Evolutionary conservation across 164 flowering plant species (phyloP), one percentile per base, ranked within the genome.

Genomic region (Paratinospora sagittata): DNA sequence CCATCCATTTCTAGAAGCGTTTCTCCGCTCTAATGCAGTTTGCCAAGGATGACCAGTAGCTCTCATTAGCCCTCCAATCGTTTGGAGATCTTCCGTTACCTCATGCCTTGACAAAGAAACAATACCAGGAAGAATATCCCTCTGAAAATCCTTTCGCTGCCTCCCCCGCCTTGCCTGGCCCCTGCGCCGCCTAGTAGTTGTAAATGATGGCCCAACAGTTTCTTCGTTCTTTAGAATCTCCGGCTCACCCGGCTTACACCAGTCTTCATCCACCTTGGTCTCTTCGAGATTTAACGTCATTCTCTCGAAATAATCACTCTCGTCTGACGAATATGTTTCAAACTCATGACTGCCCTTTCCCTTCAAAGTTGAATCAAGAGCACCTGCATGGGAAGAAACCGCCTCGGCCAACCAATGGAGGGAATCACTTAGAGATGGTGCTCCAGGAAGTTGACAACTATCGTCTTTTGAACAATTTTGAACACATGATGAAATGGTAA

Each of bases 51-150:
- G 84, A 21, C 97, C 99, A 0, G 84, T 84, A 1, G 90, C 98
- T 78, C 83, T 83, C 97, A 91, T 88, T 60, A 93, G 65, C 60
- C 88, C 89, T 52, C 85, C 90, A 41, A 87, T 81, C 34, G 72
- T 82, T 75, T 89, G 94, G 66, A 96, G 79, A 82, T 96, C 99
- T 78, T 93, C 98, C 0, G 92, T 89, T 30, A 96, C 97, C 75
- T 93, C 97, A 26, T 90, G 95, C 81, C 99, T 81, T 14, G 99
- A 89, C 43, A 96, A 77, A 16, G 99, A 84, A 67, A 81, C 81
- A 23, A 96, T 83, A 47, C 97, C 90, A 1, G 99, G 99, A 64
- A 96, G 90, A 72, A 91, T 89, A 78, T 96, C 99, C 80, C 91
- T 84, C 73, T 93, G 99, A 76, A 96, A 96, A 75, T 96, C 99